Percentiles rank a stretch among this genome's conserved stretches.
Conservation (phyloP, 2,329 filamentous ascomycete species). For the Dichotomopilus funicola region DNA sequence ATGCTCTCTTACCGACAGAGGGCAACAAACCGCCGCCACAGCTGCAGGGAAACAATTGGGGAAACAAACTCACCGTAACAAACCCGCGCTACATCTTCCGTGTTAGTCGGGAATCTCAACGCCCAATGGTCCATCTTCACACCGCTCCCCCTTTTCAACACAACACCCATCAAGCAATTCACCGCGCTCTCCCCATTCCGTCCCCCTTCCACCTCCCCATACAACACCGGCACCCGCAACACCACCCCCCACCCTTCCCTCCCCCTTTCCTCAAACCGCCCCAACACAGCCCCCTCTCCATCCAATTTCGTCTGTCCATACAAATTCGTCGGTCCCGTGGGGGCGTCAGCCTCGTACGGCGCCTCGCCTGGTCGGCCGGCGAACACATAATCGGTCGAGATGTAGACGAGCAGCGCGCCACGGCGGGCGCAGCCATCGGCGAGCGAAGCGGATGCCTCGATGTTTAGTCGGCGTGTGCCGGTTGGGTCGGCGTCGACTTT, state of each 20-base stretch:
- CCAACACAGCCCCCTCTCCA: constrained; percentile 59
- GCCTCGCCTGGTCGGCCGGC: constrained; percentile 69
- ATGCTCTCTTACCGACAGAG: background rate
- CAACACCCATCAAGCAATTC: constrained; percentile 69
- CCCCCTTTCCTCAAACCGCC: constrained; percentile 44
- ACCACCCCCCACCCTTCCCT: constrained; percentile 57
- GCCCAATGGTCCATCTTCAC: constrained; percentile 84
- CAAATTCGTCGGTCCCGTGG: constrained; percentile 66
- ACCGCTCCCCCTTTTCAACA: constrained; percentile 64
- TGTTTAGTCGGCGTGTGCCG: constrained; percentile 67
- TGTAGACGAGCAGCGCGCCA: constrained; percentile 63
- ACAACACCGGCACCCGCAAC: constrained; percentile 76
- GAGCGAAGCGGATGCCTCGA: constrained; percentile 61
- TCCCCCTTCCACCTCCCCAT: constrained; percentile 69
- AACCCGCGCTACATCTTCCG: constrained; percentile 76
- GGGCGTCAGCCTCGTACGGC: constrained; percentile 63
- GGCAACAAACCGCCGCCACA: constrained; percentile 5
- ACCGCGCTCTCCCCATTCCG: constrained; percentile 70
- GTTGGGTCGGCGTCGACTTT: constrained; percentile 74
- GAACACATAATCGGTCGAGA: constrained; percentile 80
- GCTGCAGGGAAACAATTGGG: too few relatives aligned
- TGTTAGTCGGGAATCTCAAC: constrained; percentile 79
- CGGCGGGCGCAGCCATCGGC: constrained; percentile 58
- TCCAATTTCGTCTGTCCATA: constrained; percentile 60
- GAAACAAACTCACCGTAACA: constrained; percentile 49